Conservation (phyloP, 2,329 filamentous ascomycete genomes). For the Colletotrichum sansevieriae region DNA sequence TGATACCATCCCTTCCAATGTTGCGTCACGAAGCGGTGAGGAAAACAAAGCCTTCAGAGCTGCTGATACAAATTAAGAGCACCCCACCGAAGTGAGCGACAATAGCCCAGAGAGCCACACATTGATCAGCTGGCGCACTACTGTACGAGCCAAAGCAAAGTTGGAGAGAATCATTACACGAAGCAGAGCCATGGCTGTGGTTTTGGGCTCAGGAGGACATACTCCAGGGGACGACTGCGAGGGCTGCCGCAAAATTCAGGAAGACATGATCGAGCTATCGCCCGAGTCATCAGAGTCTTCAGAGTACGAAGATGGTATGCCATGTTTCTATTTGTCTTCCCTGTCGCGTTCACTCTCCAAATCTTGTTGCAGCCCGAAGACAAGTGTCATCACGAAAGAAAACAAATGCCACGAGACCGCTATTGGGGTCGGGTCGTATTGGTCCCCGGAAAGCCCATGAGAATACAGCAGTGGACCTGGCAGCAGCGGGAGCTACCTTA, state of each 20-base stretch:
- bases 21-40: conserved; percentile 43
- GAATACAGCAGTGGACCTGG: conserved; percentile 32
- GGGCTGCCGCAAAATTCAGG: conserved; percentile 39
- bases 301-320: conserved; percentile 40
- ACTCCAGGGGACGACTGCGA: conserved; percentile 29
- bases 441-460: conserved; percentile 17
- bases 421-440: neutral
- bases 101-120: conserved; percentile 15
- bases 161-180: neutral
- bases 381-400: neutral
- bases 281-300: conserved; percentile 24
- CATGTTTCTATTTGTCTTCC: neutral
- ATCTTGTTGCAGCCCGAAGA: neutral
- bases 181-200: conserved; percentile 9
- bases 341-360: neutral
- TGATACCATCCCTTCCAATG: conserved; percentile 41
- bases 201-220: conserved; percentile 22
- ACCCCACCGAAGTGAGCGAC: conserved; percentile 11
- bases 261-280: conserved; percentile 32
- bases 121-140: neutral
- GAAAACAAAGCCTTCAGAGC: conserved; percentile 27
- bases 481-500: conserved; percentile 23
- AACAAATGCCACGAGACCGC: conserved; percentile 9
- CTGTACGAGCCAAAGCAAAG: neutral
- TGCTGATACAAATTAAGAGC: conserved; percentile 34